Percentiles rank a stretch among this genome's conserved stretches.
phyloP scores from a whole-genome alignment of 192 early-diverging fungal genomes.

The Dimargaris xerosporica region DNA sequence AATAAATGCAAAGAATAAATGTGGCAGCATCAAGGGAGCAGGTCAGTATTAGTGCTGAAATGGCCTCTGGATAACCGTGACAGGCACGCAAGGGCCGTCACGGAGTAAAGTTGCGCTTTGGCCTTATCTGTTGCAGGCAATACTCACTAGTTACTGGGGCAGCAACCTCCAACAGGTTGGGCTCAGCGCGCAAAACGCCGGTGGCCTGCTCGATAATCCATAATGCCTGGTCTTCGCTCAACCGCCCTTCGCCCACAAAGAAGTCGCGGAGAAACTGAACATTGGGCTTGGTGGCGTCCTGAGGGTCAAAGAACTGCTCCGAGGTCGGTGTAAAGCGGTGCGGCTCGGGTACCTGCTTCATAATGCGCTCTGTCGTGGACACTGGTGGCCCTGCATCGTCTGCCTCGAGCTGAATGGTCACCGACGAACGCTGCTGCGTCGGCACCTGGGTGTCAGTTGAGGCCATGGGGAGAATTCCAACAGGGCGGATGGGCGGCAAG shows the following conservation, averaged over 20 bases:
- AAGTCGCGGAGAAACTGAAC: constrained; percentile 64
- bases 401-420: background rate
- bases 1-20: no score
- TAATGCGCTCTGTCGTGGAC: background rate
- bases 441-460: no score
- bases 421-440: background rate
- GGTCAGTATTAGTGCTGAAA: no score
- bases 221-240: constrained; percentile 75
- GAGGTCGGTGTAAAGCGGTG: constrained; percentile 27
- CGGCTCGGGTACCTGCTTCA: constrained; percentile 36
- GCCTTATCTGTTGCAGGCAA: no score
- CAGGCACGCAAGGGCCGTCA: no score
- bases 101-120: no score
- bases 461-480: no score
- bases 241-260: constrained; percentile 72
- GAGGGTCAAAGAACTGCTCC: constrained; percentile 46
- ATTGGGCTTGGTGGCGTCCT: constrained; percentile 52
- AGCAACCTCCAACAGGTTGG: constrained; percentile 68
- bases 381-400: background rate
- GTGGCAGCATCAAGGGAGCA: no score
- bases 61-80: no score
- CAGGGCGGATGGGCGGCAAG: no score
- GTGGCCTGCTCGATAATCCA: constrained; percentile 65
- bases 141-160: constrained; percentile 32
- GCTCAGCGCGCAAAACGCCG: constrained; percentile 59